These are phyloP conservation scores for Penicillium chermesinum DNA, from an alignment of 495 filamentous ascomycete genomes.

Conservation along the genomic window DNA sequence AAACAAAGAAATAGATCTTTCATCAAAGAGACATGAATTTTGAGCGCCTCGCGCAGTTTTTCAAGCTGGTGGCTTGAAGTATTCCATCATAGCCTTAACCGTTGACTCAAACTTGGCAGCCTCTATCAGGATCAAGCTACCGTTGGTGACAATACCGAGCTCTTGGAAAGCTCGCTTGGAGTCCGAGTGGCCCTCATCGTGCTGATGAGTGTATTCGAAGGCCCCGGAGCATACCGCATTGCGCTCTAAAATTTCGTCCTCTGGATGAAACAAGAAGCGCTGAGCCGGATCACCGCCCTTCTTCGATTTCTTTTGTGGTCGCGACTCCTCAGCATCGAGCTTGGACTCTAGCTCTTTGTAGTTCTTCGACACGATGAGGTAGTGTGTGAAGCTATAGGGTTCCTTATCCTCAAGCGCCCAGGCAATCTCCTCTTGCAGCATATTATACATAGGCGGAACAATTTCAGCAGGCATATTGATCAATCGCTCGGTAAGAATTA, in stretches of 20 bases:
- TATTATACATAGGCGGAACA: slow-evolving; percentile 91
- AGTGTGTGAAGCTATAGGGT: slow-evolving; percentile 90
- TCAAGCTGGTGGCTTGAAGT: slow-evolving; percentile 46
- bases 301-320: slow-evolving; percentile 74
- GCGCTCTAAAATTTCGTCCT: slow-evolving; percentile 84
- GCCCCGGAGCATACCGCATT: slow-evolving; percentile 60
- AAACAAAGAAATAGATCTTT: slow-evolving; percentile 17
- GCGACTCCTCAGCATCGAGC: slow-evolving; percentile 63
- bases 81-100: slow-evolving; percentile 66
- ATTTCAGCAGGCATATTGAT: slow-evolving; percentile 94
- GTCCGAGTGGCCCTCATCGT: slow-evolving; percentile 73
- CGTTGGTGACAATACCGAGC: slow-evolving; percentile 77
- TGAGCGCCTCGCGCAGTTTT: slow-evolving; percentile 12
- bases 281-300: slow-evolving; percentile 45
- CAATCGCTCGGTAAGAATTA: slow-evolving; percentile 84
- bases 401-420: slow-evolving; percentile 88
- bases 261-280: slow-evolving; percentile 90
- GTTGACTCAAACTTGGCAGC: slow-evolving; percentile 60
- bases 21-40: slow-evolving; percentile 25
- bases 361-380: slow-evolving; percentile 82
- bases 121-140: slow-evolving; percentile 75
- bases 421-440: slow-evolving; percentile 88
- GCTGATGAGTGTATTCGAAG: slow-evolving; percentile 72
- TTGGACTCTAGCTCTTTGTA: slow-evolving; percentile 83
- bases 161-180: slow-evolving; percentile 93